A percentile compares a stretch with the other conserved stretches of the same genome.
Conservation (phyloP, 2,329 filamentous ascomycete species). For the Penicillium verrucosum region DNA sequence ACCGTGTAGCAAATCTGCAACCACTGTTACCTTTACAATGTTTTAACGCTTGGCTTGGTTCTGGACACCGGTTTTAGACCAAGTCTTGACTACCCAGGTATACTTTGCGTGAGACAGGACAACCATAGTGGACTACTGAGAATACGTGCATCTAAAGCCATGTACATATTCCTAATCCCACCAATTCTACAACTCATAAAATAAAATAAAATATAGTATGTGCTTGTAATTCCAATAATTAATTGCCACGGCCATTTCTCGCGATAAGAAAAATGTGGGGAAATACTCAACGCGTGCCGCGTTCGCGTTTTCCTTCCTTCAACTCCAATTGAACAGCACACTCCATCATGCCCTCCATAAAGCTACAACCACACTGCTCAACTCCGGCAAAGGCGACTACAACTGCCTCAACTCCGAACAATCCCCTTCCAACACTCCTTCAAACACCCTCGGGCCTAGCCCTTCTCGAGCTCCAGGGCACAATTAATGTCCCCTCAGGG, state of each 20-base stretch:
- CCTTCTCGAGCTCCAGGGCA: slow-evolving; percentile 88
- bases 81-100: not conserved
- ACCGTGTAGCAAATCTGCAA: not conserved
- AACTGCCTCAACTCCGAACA: slow-evolving; percentile 26
- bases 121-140: not conserved
- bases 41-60: not conserved
- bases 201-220: not conserved
- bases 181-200: not conserved
- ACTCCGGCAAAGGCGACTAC: not conserved
- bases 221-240: not conserved
- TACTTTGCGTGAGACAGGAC: not conserved
- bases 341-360: slow-evolving; percentile 40
- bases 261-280: slow-evolving; percentile 13
- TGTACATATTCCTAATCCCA: not conserved
- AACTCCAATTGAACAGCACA: not conserved
- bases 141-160: not conserved
- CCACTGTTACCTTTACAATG: not conserved
- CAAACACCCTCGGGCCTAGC: slow-evolving; percentile 87
- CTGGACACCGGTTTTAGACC: not conserved
- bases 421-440: slow-evolving; percentile 74
- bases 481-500: slow-evolving; percentile 68
- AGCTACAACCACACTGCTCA: slow-evolving; percentile 33
- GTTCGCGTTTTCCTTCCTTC: slow-evolving; percentile 10
- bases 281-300: slow-evolving; percentile 17
- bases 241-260: not conserved